phyloP scores from a whole-genome alignment of 805 yeast species.

The Ogataea pilisensis region DNA sequence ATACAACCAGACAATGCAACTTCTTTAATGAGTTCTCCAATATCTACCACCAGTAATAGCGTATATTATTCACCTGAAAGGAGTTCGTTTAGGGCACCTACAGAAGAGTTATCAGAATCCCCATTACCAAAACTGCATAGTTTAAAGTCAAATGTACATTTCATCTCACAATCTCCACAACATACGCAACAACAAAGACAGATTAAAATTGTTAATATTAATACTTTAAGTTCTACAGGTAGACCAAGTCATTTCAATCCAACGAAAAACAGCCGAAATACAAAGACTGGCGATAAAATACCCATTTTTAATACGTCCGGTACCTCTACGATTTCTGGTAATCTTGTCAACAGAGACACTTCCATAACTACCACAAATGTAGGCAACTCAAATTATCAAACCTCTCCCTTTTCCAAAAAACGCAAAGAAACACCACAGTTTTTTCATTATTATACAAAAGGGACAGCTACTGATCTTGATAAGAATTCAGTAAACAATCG shows the following conservation, averaged over 20 bases:
- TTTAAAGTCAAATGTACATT: constrained; percentile 8
- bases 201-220: constrained; percentile 12
- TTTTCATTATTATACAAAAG: constrained; percentile 22
- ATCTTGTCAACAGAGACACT: too few species aligned
- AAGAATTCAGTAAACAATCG: constrained; percentile 18
- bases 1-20: too few species aligned
- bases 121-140: constrained; percentile 10
- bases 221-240: constrained; percentile 3
- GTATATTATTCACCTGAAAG: background rate
- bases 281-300: background rate
- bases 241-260: background rate
- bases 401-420: constrained; percentile 1
- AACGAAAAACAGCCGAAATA: background rate
- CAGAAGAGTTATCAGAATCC: background rate
- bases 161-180: background rate
- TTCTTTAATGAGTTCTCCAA: too few species aligned
- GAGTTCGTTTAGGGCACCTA: background rate
- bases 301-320: too few species aligned
- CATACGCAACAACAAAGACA: constrained; percentile 7
- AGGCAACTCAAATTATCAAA: background rate
- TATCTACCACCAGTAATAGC: background rate
- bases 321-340: background rate
- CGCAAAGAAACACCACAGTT: constrained; percentile 16
- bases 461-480: constrained; percentile 10
- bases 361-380: too few species aligned